A percentile compares a stretch with the other conserved stretches of the same genome.
Conservation (phyloP, 768 basidiomycete species). For the Rossbeevera mucosa region DNA sequence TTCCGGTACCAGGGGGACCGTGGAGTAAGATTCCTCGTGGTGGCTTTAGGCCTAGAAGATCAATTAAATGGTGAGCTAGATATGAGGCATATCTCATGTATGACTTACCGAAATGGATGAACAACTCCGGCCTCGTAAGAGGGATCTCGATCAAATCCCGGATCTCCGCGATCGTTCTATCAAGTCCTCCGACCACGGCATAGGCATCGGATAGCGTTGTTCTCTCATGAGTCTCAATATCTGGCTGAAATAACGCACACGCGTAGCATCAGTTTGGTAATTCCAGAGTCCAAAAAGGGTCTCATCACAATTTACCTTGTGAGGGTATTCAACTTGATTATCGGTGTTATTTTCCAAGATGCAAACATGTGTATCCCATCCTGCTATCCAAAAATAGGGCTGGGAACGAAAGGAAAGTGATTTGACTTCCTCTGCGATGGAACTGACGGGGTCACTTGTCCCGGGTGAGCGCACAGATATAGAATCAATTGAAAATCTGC, state of each 20-base stretch:
- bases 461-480: conserved; percentile 33
- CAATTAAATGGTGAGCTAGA: conserved; percentile 13
- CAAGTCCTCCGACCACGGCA: conserved; percentile 79
- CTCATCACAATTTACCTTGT: conserved; percentile 30
- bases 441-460: conserved; percentile 18
- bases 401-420: conserved; percentile 41
- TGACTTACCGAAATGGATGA: conserved; percentile 62
- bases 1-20: conserved; percentile 96
- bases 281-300: conserved; percentile 1
- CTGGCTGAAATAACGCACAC: conserved; percentile 32
- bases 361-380: conserved; percentile 63
- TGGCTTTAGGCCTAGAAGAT: conserved; percentile 73
- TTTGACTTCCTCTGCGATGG: conserved; percentile 40
- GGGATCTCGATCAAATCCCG: conserved; percentile 84
- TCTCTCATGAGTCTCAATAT: conserved; percentile 46
- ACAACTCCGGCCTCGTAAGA: conserved; percentile 75
- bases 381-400: conserved; percentile 52
- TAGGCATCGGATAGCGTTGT: conserved; percentile 56
- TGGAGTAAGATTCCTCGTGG: conserved; percentile 94
- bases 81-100: background rate
- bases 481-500: conserved; percentile 52
- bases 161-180: conserved; percentile 83
- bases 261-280: conserved; percentile 10
- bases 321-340: conserved; percentile 25
- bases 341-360: conserved; percentile 32